Evolutionary conservation across 495 filamentous ascomycete species (phyloP).

Genomic region (Penicillium dipodomyicola): DNA sequence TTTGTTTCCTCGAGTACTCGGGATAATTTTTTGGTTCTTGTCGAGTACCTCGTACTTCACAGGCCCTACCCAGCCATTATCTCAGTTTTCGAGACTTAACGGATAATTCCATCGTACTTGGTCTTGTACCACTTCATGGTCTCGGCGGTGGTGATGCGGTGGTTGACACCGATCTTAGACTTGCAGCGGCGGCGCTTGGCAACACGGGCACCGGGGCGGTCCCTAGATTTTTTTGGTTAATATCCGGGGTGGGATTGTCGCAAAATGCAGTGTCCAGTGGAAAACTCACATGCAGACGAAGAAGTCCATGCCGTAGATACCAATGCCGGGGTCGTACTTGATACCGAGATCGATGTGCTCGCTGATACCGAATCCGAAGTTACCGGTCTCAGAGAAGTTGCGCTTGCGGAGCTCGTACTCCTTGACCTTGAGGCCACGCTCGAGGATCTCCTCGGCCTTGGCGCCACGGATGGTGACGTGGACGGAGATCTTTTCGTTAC

Average conservation of each 20-base stretch:
- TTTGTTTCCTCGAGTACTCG: conserved; percentile 29
- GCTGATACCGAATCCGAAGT: conserved; percentile 99
- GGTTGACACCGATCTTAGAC: conserved; percentile 76
- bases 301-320: conserved; percentile 99
- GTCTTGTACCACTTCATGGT: conserved; percentile 99
- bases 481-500: conserved; percentile 99
- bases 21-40: conserved; percentile 35
- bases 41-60: conserved; percentile 44
- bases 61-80: conserved; percentile 27
- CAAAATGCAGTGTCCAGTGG: not conserved
- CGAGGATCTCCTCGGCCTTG: conserved; percentile 99
- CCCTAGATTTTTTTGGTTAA: conserved; percentile 49
- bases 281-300: conserved; percentile 93
- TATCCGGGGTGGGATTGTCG: not conserved
- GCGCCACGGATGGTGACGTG: conserved; percentile 99
- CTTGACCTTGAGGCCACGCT: conserved; percentile 99
- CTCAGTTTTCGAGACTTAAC: conserved; percentile 54
- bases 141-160: conserved; percentile 90
- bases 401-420: conserved; percentile 98
- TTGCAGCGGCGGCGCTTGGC: conserved; percentile 89
- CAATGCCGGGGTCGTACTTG: conserved; percentile 99
- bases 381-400: conserved; percentile 99
- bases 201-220: conserved; percentile 96
- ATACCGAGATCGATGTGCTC: conserved; percentile 99
- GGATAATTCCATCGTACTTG: conserved; percentile 96